phyloP scores from a whole-genome alignment of 257 asterid genomes.

The Ophiorrhiza pumila region DNA sequence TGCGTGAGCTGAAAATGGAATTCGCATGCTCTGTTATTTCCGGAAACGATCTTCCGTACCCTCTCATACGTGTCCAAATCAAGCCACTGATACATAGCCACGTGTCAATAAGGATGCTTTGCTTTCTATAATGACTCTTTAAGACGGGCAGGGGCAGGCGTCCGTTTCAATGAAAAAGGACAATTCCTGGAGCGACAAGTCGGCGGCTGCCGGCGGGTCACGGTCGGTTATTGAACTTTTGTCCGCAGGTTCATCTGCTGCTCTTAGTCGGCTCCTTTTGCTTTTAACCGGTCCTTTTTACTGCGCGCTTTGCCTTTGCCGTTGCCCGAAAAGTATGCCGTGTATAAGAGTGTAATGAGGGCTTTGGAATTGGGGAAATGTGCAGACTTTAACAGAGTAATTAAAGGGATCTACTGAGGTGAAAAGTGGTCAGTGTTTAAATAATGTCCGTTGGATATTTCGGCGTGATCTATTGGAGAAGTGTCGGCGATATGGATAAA shows the following conservation, averaged over 20 bases:
- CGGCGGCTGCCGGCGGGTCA: constrained; percentile 54
- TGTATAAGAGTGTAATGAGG: neutral
- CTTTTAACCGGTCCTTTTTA: constrained; percentile 3
- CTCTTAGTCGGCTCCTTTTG: neutral
- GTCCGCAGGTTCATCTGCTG: constrained; percentile 17
- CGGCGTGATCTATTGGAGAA: constrained; percentile 22
- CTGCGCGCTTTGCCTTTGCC: constrained; percentile 8
- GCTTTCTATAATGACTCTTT: too few relatives aligned
- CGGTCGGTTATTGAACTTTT: constrained; percentile 23
- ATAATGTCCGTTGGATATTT: constrained; percentile 28
- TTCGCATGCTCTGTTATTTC: constrained; percentile 48
- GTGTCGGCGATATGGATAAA: neutral
- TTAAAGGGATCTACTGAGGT: constrained; percentile 2
- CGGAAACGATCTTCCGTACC: constrained; percentile 25
- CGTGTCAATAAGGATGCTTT: constrained; percentile 27
- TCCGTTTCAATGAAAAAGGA: constrained; percentile 45
- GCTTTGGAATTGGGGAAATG: neutral
- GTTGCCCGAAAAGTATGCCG: neutral
- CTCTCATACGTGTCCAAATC: neutral
- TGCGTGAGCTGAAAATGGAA: constrained; percentile 38
- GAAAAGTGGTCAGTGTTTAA: neutral
- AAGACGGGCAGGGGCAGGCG: too few relatives aligned
- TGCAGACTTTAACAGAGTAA: constrained; percentile 10
- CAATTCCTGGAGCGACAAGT: constrained; percentile 37
- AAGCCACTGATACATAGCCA: constrained; percentile 12